Conservation (phyloP, 352 stramenopile species). For the Globisporangium heterothallicum region DNA sequence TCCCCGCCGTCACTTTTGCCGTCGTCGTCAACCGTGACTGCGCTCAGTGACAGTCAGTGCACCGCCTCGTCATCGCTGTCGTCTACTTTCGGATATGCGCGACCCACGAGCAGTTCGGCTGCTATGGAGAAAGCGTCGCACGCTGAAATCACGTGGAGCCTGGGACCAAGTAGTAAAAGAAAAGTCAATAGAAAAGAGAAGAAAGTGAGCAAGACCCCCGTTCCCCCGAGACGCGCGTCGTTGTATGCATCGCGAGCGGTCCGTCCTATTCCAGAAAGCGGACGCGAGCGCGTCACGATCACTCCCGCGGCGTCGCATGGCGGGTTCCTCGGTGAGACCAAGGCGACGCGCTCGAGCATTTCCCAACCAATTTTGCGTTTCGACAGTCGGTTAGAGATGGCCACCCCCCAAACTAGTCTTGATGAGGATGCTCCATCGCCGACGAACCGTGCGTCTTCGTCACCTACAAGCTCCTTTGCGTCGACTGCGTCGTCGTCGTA, state of each 20-base stretch:
- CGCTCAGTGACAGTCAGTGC: background rate
- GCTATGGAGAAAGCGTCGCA: background rate
- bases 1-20: background rate
- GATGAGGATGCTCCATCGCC: background rate
- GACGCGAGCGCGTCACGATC: background rate
- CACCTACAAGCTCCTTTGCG: conserved; percentile 23
- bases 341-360: background rate
- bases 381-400: conserved; percentile 5
- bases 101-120: background rate
- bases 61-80: conserved; percentile 7
- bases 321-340: background rate
- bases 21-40: background rate
- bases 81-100: background rate
- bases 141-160: conserved; percentile 17
- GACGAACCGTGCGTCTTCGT: conserved; percentile 15
- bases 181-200: conserved; percentile 29
- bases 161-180: conserved; percentile 29
- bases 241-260: conserved; percentile 10
- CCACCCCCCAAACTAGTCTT: background rate
- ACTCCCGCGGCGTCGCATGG: conserved; percentile 1
- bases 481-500: conserved; percentile 41
- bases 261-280: conserved; percentile 10
- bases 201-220: conserved; percentile 22
- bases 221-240: conserved; percentile 7
- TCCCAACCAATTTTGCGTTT: conserved; percentile 4